Conservation (phyloP, 768 basidiomycete genomes). For the Xerocomellus chrysenteron region DNA sequence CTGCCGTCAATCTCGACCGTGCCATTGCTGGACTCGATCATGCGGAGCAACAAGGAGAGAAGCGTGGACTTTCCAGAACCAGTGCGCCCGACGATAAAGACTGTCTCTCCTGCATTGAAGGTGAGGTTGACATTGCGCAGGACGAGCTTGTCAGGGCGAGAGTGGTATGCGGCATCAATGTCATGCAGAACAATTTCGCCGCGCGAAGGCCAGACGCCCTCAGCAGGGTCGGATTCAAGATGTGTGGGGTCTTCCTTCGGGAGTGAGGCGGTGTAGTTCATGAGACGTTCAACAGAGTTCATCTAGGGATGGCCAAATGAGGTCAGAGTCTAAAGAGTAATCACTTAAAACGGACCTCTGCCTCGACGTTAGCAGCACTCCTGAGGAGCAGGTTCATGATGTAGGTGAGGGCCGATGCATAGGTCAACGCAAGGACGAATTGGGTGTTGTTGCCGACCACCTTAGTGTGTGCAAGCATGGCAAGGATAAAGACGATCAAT, state of each 20-base stretch:
- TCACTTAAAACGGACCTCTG: constrained; percentile 17
- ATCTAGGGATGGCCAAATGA: constrained; percentile 14
- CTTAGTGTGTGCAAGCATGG: constrained; percentile 28
- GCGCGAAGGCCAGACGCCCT: constrained; percentile 20
- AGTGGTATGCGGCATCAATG: constrained; percentile 71
- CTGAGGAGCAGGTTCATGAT: constrained; percentile 30
- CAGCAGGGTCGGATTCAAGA: constrained; percentile 23
- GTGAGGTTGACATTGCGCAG: constrained; percentile 61
- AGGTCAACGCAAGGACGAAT: constrained; percentile 31
- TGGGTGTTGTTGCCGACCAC: constrained; percentile 23
- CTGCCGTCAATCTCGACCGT: constrained; percentile 75
- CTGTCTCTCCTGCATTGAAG: constrained; percentile 62
- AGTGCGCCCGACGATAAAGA: constrained; percentile 80
- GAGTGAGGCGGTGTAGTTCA: constrained; percentile 24
- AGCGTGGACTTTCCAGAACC: constrained; percentile 78
- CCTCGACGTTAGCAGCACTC: constrained; percentile 28
- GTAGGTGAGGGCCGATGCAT: constrained; percentile 25
- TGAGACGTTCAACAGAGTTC: constrained; percentile 31
- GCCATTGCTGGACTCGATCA: constrained; percentile 71
- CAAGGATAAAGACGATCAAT: constrained; percentile 22
- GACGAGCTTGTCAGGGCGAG: constrained; percentile 60
- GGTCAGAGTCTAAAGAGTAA: background rate
- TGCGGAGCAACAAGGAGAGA: constrained; percentile 63
- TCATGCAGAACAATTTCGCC: constrained; percentile 68
- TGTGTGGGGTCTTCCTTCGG: constrained; percentile 23